Base-by-base conservation (phyloP, 768 basidiomycete species). In the Mycena crocata region DNA sequence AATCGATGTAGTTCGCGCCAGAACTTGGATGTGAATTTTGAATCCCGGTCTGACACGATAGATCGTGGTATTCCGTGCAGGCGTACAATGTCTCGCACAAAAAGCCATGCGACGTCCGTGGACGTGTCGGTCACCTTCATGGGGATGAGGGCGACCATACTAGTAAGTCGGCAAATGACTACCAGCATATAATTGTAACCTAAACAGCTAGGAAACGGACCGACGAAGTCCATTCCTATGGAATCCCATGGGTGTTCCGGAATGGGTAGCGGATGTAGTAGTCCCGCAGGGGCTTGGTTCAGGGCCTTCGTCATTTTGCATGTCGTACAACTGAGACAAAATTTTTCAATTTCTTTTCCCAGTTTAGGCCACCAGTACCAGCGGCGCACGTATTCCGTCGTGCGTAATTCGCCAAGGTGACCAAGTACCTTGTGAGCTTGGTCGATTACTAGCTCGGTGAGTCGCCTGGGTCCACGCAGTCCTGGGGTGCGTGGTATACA, bases 381-480 rank as follows among this genome's bases (percentile, higher is more conserved):
- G 0, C 71, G 61, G 3, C 74, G 67, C 2, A 77, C 24, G 40
- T 77, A 77, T 2, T 73, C 70, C 2, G 51, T 9, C 0, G 78
- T 79, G 30, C 69, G 64, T 3, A 63, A 52, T 0, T 44, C 1
- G 0, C 75, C 74, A 12, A 76, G 59, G 45, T 79, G 77, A 1
- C 76, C 77, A 0, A 79, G 61, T 0, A 64, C 58, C 6, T n/a
- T 35, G 51, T 79, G 77, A 1, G 73, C 76, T 10, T 72, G 40
- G 14, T 59, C 57, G 8, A 59, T 56, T 14, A 56, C 26, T n/a
- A 50, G 49, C 13, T 32, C 49, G 10, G 26, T 26, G 14, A 50
- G 49, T 9, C 12, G 23, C 30, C 30, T 26, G 10, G 24, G 26
- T n/a, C 49, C 49, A 5, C 6, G 6, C 30, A 26, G 49, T n/a